A percentile compares a stretch with the other conserved stretches of the same genome.
Conservation (phyloP, 345 rosid genomes). For the Lepidium sativum region DNA sequence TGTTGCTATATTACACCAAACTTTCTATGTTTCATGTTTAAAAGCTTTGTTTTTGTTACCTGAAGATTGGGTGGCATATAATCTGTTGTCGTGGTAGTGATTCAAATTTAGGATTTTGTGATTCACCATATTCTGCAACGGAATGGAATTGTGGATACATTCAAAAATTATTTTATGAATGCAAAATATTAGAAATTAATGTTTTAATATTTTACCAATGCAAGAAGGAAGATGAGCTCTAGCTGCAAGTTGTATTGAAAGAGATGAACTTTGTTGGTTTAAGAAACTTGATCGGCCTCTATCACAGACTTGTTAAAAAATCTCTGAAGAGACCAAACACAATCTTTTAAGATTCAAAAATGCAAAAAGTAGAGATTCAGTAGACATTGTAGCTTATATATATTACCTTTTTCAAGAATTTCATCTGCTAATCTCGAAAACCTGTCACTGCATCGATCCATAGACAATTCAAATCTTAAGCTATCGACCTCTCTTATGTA, state of each 20-base stretch:
- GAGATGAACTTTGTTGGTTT: conserved; percentile 43
- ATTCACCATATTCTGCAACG: conserved; percentile 51
- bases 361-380: neutral
- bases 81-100: conserved; percentile 53
- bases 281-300: conserved; percentile 47
- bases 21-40: neutral
- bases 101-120: conserved; percentile 70
- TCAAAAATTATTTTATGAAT: neutral
- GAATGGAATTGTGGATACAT: neutral
- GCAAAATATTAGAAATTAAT: neutral
- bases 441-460: conserved; percentile 58
- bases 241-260: conserved; percentile 81
- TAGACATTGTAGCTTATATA: neutral
- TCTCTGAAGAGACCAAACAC: conserved; percentile 37
- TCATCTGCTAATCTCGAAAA: conserved; percentile 66
- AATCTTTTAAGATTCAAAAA: neutral
- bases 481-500: conserved; percentile 84
- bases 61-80: conserved; percentile 52
- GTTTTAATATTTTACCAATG: conserved; percentile 46
- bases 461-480: conserved; percentile 89
- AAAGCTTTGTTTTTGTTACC: neutral
- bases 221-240: conserved; percentile 90
- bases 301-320: conserved; percentile 32
- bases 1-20: no score
- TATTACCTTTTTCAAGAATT: conserved; percentile 70